These are phyloP conservation scores for Byssoonygena ceratinophila DNA, from an alignment of 2,329 filamentous ascomycete species.

Conservation along the genomic window DNA sequence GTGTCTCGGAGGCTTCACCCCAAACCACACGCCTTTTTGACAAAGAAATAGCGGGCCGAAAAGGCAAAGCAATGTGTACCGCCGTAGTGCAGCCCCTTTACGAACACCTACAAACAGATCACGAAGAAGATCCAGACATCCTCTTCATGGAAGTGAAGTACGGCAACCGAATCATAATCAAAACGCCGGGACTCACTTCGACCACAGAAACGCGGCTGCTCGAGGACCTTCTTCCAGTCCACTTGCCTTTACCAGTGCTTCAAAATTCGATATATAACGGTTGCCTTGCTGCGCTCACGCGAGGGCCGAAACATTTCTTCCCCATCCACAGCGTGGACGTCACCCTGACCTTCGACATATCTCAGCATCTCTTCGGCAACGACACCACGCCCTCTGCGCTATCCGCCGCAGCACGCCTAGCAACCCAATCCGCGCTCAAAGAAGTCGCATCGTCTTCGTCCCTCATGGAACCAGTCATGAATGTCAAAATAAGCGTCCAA, in stretches of 20 bases:
- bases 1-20: conserved; percentile 49
- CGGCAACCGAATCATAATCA: conserved; percentile 58
- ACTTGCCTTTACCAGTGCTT: conserved; percentile 42
- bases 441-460: conserved; percentile 47
- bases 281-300: conserved; percentile 68
- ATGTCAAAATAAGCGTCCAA: conserved; percentile 72
- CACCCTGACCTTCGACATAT: conserved; percentile 56
- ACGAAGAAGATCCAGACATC: conserved; percentile 21
- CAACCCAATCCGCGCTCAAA: conserved; percentile 59
- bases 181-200: conserved; percentile 40
- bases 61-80: conserved; percentile 65
- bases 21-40: conserved; percentile 59
- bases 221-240: conserved; percentile 32
- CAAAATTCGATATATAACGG: conserved; percentile 60
- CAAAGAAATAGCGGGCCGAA: conserved; percentile 66
- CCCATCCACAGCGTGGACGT: conserved; percentile 69
- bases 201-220: conserved; percentile 14
- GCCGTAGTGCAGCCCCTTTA: conserved; percentile 51
- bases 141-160: conserved; percentile 45
- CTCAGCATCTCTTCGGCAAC: conserved; percentile 52
- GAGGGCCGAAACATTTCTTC: conserved; percentile 69
- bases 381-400: conserved; percentile 57
- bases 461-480: conserved; percentile 90
- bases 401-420: conserved; percentile 57
- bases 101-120: neutral